Conservation (phyloP, 495 filamentous ascomycete genomes). For the Aspergillus affinis region DNA sequence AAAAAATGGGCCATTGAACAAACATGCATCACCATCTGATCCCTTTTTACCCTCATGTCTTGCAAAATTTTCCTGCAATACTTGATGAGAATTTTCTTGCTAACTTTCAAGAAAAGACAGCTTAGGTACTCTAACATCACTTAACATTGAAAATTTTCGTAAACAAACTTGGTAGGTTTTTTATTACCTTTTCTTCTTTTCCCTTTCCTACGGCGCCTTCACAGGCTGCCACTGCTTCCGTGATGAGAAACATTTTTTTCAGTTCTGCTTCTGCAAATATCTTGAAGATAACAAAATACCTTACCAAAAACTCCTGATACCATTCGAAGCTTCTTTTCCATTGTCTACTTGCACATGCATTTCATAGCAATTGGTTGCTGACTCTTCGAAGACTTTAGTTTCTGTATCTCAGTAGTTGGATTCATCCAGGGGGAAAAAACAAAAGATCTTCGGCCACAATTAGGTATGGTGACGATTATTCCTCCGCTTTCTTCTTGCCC, state of each 20-base stretch:
- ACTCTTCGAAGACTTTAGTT: conserved; percentile 26
- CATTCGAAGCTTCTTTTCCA: conserved; percentile 16
- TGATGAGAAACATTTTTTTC: conserved; percentile 80
- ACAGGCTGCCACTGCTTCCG: conserved; percentile 27
- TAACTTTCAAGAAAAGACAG: neutral
- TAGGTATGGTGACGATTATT: conserved; percentile 14
- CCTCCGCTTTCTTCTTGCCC: conserved; percentile 11
- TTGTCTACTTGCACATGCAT: conserved; percentile 10
- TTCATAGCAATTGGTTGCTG: conserved; percentile 13
- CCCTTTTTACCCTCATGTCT: neutral
- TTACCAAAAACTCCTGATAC: conserved; percentile 73
- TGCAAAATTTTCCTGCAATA: neutral
- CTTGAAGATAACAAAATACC: conserved; percentile 75
- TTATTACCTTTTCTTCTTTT: conserved; percentile 15
- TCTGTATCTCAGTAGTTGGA: conserved; percentile 1
- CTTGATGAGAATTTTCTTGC: neutral
- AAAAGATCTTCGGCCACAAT: neutral
- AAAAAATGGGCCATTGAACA: conserved; percentile 81
- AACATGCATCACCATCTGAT: conserved; percentile 99
- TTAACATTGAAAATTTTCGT: neutral
- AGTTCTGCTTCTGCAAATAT: conserved; percentile 93
- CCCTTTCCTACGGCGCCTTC: neutral
- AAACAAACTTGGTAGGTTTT: conserved; percentile 17
- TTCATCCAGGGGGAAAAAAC: no score
- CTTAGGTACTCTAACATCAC: neutral